These are phyloP conservation scores for Euryodendron excelsum DNA, from an alignment of 148 eudicot genomes.

Conservation along the genomic window DNA sequence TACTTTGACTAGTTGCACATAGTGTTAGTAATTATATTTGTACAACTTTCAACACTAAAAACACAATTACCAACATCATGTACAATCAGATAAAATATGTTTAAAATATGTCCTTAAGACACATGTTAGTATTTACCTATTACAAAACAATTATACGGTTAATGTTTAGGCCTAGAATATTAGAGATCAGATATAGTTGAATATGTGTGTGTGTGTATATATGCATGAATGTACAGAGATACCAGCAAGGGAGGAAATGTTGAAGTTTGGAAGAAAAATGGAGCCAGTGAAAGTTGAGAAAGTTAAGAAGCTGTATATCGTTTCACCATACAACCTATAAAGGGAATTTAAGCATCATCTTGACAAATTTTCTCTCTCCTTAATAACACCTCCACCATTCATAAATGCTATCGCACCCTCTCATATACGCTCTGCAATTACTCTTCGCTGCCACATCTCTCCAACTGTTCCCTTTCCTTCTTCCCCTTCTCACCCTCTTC, in stretches of 20 bases:
- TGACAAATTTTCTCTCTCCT: constrained; percentile 6
- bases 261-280: background rate
- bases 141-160: too few species aligned
- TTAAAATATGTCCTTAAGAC: too few species aligned
- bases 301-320: background rate
- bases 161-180: too few species aligned
- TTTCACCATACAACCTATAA: background rate
- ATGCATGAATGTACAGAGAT: too few species aligned
- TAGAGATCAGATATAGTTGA: too few species aligned
- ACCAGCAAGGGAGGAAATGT: background rate
- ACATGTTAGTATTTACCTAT: too few species aligned
- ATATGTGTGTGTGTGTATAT: too few species aligned
- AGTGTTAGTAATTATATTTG: too few species aligned
- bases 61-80: too few species aligned
- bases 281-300: background rate
- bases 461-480: constrained; percentile 7
- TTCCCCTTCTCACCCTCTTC: constrained; percentile 21
- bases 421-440: constrained; percentile 25
- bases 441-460: constrained; percentile 19
- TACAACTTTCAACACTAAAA: too few species aligned
- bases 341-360: background rate
- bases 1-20: too few species aligned
- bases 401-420: constrained; percentile 27
- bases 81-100: too few species aligned
- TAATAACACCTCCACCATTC: background rate